Percentiles rank a stretch among this genome's conserved stretches.
Evolutionary conservation across 2,329 filamentous ascomycete species (phyloP).

Genomic region (Ophiostoma novo-ulmi): DNA sequence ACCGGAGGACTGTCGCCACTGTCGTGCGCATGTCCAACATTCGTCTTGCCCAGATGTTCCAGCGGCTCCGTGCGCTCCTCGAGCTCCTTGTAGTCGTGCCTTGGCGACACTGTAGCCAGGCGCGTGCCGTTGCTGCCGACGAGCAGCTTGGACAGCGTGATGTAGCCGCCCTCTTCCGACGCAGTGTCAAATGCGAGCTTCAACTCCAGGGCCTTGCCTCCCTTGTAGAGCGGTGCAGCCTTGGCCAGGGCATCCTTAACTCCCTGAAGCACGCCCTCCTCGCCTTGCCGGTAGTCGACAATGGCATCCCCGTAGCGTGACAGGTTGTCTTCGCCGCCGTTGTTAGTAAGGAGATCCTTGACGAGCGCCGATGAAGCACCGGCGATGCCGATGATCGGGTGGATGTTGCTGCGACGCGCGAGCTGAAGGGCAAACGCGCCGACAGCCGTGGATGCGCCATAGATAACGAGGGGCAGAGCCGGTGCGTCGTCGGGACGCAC

Average conservation of each 20-base stretch:
- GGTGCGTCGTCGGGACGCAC: slow-evolving; percentile 29
- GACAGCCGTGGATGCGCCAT: slow-evolving; percentile 45
- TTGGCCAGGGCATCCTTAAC: slow-evolving; percentile 38
- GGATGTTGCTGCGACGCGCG: slow-evolving; percentile 44
- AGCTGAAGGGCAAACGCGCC: slow-evolving; percentile 51
- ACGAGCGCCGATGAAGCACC: slow-evolving; percentile 44
- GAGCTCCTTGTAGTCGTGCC: slow-evolving; percentile 27
- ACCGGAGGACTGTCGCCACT: background rate
- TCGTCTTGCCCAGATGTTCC: slow-evolving; percentile 21
- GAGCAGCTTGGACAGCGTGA: slow-evolving; percentile 39
- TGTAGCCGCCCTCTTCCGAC: slow-evolving; percentile 40
- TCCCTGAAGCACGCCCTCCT: slow-evolving; percentile 39
- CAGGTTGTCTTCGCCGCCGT: slow-evolving; percentile 36
- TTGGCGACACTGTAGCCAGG: slow-evolving; percentile 31
- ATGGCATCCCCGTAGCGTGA: slow-evolving; percentile 45
- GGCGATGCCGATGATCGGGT: slow-evolving; percentile 52
- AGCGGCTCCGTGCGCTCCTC: slow-evolving; percentile 28
- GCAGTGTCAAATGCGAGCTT: slow-evolving; percentile 50
- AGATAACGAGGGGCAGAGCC: slow-evolving; percentile 36
- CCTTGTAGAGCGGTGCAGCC: background rate
- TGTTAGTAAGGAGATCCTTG: slow-evolving; percentile 36
- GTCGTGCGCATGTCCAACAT: slow-evolving; percentile 30
- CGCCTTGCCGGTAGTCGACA: slow-evolving; percentile 50
- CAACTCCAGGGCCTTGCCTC: background rate
- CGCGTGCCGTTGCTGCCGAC: slow-evolving; percentile 30